Evolutionary conservation across 2,329 filamentous ascomycete genomes (phyloP), one percentile per base, ranked within the genome.

Genomic region (Zalaria obscura): DNA sequence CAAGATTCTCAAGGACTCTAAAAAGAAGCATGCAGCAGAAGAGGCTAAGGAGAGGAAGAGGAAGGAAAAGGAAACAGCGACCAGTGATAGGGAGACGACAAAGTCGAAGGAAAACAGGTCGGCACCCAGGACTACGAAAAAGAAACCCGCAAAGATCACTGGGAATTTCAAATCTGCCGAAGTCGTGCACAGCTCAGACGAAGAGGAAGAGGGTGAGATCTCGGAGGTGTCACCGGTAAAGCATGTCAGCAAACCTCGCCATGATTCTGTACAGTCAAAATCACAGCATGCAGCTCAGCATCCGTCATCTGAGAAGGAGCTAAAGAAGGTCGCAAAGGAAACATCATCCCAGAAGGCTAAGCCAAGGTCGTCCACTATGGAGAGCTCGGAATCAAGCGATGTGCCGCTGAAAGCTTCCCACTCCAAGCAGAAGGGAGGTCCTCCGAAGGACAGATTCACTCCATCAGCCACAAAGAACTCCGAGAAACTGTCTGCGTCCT

Each of bases 91-190:
- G 44, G 49, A 38, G 46, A 44, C 31, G n/a, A 32, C 7, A 32
- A n/a, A 7, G 29, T 32, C 29, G 42, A 52, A 18, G 46, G 57
- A n/a, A 64, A 64, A 39, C 29, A 43, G 38, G 1, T 26, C 33
- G 18, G 27, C 9, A 34, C 36, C 6, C 27, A 33, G 25, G 3
- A 46, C 45, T n/a, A 55, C 45, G 43, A 52, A 48, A 43, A 54
- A 47, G 42, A 45, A 46, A 39, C 43, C 46, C 27, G 48, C 42
- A 45, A 47, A 54, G 27, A 64, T 53, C 38, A 66, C 54, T 28
- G 43, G 48, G 9, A 60, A 70, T 49, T 64, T 69, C 57, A 73
- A 73, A 52, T 74, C 70, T 5, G 65, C 66, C 1, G 70, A 73
- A 52, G 65, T 66, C 40, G 67, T 74, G 25, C 62, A 69, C 41